phyloP scores from a whole-genome alignment of 176 grass and related monocot species.

The Musa schizocarpa region DNA sequence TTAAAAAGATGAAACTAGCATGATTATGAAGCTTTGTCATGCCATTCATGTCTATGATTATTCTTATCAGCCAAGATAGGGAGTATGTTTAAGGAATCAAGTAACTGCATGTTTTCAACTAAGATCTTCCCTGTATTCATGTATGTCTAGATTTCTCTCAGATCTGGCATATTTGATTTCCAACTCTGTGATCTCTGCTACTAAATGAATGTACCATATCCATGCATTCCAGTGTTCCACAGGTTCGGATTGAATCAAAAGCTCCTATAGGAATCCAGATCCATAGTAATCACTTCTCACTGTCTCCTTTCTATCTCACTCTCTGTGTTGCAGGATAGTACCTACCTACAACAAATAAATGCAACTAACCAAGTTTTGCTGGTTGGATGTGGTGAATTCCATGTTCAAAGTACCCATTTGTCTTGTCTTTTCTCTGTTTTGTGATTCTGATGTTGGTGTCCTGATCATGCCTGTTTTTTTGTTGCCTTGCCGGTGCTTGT shows the following conservation, averaged over 20 bases:
- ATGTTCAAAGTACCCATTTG: background rate
- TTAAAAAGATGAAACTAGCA: no score
- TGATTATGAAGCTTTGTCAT: no score
- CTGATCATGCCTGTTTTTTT: background rate
- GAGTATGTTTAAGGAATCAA: no score
- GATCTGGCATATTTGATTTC: background rate
- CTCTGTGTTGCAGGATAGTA: background rate
- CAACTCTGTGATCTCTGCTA: background rate
- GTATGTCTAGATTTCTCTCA: background rate
- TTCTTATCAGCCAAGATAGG: no score
- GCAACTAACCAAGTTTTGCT: background rate
- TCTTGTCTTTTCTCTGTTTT: background rate
- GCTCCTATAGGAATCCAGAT: background rate
- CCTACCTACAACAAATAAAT: background rate
- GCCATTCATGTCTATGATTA: no score
- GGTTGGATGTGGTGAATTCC: background rate
- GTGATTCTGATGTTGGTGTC: constrained; percentile 6
- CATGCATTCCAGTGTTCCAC: background rate
- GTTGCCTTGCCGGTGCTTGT: background rate
- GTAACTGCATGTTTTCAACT: background rate
- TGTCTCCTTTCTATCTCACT: background rate
- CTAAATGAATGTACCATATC: background rate
- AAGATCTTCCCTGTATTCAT: background rate
- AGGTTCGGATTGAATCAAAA: background rate
- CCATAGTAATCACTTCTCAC: background rate